Conservation (phyloP, 2,329 filamentous ascomycete species). For the Exophiala spinifera region DNA sequence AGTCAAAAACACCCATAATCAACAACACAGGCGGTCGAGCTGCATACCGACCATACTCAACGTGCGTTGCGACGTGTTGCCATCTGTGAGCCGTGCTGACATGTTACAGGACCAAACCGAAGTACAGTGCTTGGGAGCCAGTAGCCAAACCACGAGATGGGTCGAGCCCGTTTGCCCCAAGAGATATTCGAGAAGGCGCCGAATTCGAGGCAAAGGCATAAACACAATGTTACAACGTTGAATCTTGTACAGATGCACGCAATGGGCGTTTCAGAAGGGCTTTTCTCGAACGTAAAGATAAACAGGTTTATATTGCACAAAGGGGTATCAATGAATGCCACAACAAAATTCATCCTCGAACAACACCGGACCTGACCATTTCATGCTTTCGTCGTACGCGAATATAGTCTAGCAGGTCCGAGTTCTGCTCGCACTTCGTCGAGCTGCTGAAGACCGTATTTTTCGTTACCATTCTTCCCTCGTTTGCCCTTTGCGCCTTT, state of each 20-base stretch:
- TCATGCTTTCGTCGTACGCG: conserved; percentile 31
- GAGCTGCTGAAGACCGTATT: conserved; percentile 79
- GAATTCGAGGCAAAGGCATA: conserved; percentile 8
- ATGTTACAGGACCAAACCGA: conserved; percentile 34
- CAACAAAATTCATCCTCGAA: conserved; percentile 1
- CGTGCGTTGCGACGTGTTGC: conserved; percentile 59
- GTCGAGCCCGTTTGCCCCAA: conserved; percentile 9
- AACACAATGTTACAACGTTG: conserved; percentile 3
- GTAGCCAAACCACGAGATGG: conserved; percentile 33
- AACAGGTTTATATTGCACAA: conserved; percentile 12
- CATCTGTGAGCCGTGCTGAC: background rate
- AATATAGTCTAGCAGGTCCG: conserved; percentile 67
- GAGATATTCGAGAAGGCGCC: conserved; percentile 15
- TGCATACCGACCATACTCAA: conserved; percentile 91
- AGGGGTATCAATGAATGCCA: conserved; percentile 20
- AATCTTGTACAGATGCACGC: conserved; percentile 23
- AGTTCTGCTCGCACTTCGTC: conserved; percentile 82
- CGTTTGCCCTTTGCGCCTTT: conserved; percentile 52
- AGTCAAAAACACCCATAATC: conserved; percentile 67
- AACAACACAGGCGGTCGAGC: conserved; percentile 73
- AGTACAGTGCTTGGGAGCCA: conserved; percentile 35
- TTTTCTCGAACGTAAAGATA: conserved; percentile 7
- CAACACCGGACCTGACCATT: background rate
- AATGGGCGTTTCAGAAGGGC: conserved; percentile 15
- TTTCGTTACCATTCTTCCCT: conserved; percentile 76